Evolutionary conservation across 441 rosid species (phyloP).

Genomic region (Gossypium lobatum): DNA sequence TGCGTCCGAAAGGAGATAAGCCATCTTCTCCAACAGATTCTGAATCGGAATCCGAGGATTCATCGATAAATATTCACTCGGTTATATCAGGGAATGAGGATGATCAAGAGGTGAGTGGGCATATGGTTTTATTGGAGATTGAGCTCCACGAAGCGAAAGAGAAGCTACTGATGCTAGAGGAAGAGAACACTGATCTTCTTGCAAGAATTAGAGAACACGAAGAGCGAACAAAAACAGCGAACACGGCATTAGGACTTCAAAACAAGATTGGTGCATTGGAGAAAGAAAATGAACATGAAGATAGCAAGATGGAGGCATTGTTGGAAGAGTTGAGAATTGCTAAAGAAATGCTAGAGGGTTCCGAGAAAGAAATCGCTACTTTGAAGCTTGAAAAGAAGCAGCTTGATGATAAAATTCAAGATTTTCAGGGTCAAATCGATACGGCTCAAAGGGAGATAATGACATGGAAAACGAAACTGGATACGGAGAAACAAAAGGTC

Average conservation of each 20-base stretch:
- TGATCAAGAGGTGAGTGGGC: slow-evolving; percentile 42
- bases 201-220: slow-evolving; percentile 40
- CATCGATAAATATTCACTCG: slow-evolving; percentile 61
- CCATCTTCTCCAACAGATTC: slow-evolving; percentile 65
- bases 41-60: slow-evolving; percentile 71
- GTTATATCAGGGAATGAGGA: slow-evolving; percentile 35
- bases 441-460: slow-evolving; percentile 42
- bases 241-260: slow-evolving; percentile 14
- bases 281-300: slow-evolving; percentile 20
- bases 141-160: slow-evolving; percentile 70
- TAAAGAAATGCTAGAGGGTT: slow-evolving; percentile 44
- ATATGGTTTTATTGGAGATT: slow-evolving; percentile 57
- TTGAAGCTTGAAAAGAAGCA: slow-evolving; percentile 40
- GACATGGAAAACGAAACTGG: slow-evolving; percentile 44
- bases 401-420: slow-evolving; percentile 33
- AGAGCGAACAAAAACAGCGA: slow-evolving; percentile 44
- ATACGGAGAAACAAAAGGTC: slow-evolving; percentile 54
- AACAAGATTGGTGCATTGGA: background rate
- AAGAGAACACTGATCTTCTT: slow-evolving; percentile 31
- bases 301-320: slow-evolving; percentile 32
- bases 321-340: slow-evolving; percentile 48
- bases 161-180: slow-evolving; percentile 49
- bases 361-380: slow-evolving; percentile 40
- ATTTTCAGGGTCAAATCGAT: slow-evolving; percentile 47
- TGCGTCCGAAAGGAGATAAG: slow-evolving; percentile 57